Percentiles rank a stretch among this genome's conserved stretches.
Conservation (phyloP, 805 yeast species). For the Teunomyces tritomae region DNA sequence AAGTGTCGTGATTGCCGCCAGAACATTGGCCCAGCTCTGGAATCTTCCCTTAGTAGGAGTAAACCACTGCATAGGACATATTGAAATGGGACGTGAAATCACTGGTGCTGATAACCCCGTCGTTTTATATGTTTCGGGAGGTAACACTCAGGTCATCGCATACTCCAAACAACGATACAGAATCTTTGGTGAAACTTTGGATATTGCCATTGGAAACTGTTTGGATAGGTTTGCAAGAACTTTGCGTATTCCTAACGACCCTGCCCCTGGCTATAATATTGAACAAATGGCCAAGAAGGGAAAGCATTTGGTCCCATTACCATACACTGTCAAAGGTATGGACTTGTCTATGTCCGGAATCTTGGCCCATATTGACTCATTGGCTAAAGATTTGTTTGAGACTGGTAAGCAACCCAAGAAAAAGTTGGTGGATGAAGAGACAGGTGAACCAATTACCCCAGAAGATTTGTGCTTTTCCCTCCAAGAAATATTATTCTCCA, state of each 20-base stretch:
- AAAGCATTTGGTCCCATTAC: conserved; percentile 64
- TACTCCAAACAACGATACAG: conserved; percentile 90
- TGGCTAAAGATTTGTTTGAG: conserved; percentile 71
- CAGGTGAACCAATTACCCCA: conserved; percentile 58
- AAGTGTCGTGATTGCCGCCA: conserved; percentile 87
- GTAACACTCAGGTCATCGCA: conserved; percentile 97
- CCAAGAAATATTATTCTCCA: conserved; percentile 89
- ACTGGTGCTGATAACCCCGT: conserved; percentile 98
- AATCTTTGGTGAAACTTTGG: conserved; percentile 98
- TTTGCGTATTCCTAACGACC: conserved; percentile 82
- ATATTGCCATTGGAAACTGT: conserved; percentile 97
- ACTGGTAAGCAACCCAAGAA: conserved; percentile 27
- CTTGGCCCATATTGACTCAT: conserved; percentile 74
- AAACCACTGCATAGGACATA: conserved; percentile 96
- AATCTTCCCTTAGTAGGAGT: conserved; percentile 86
- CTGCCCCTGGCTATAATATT: conserved; percentile 96
- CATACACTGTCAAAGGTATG: conserved; percentile 98
- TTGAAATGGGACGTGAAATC: conserved; percentile 98
- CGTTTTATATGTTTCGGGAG: conserved; percentile 95
- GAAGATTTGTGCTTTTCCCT: conserved; percentile 91
- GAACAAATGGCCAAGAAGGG: conserved; percentile 87
- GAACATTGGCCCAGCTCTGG: conserved; percentile 82
- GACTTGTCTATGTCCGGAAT: conserved; percentile 96
- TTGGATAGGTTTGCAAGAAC: conserved; percentile 94
- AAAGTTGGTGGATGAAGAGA: conserved; percentile 36